These are phyloP conservation scores for Candida neerlandica DNA, from an alignment of 1,139 yeast species.

Conservation along the genomic window DNA sequence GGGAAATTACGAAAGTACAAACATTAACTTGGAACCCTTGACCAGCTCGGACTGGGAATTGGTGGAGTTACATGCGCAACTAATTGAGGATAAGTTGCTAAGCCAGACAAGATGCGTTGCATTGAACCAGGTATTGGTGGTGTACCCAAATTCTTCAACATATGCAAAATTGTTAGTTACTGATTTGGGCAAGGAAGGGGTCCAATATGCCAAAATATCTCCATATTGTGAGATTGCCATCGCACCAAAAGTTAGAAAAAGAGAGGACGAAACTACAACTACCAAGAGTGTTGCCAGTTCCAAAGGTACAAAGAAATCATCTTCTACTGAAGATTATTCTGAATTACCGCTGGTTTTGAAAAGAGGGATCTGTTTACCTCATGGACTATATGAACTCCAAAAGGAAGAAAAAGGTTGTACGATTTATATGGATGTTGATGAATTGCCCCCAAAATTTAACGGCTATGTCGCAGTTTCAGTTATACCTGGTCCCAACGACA, in stretches of 20 bases:
- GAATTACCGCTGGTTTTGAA: slow-evolving; percentile 44
- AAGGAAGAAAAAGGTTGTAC: slow-evolving; percentile 32
- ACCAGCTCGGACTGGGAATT: slow-evolving; percentile 88
- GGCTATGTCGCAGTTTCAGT: slow-evolving; percentile 62
- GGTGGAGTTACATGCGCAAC: slow-evolving; percentile 79
- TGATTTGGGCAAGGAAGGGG: slow-evolving; percentile 55
- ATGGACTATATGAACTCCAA: slow-evolving; percentile 29
- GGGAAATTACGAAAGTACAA: slow-evolving; percentile 53
- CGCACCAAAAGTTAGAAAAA: slow-evolving; percentile 69
- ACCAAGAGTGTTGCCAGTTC: slow-evolving; percentile 29
- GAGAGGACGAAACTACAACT: slow-evolving; percentile 24
- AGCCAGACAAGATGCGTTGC: slow-evolving; percentile 82
- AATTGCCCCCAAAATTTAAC: slow-evolving; percentile 26
- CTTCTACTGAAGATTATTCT: slow-evolving; percentile 27
- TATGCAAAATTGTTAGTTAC: slow-evolving; percentile 66
- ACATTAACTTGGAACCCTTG: slow-evolving; percentile 77
- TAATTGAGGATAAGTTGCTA: slow-evolving; percentile 72
- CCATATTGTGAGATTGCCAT: slow-evolving; percentile 80
- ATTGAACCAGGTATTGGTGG: slow-evolving; percentile 59
- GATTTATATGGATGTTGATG: slow-evolving; percentile 46
- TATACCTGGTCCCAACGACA: slow-evolving; percentile 53
- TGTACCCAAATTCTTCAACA: slow-evolving; percentile 70
- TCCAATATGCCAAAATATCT: slow-evolving; percentile 58
- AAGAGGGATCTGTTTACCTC: slow-evolving; percentile 63
- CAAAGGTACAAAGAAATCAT: slow-evolving; percentile 16